phyloP scores from a whole-genome alignment of 148 eudicot species.

The Simmondsia chinensis region DNA sequence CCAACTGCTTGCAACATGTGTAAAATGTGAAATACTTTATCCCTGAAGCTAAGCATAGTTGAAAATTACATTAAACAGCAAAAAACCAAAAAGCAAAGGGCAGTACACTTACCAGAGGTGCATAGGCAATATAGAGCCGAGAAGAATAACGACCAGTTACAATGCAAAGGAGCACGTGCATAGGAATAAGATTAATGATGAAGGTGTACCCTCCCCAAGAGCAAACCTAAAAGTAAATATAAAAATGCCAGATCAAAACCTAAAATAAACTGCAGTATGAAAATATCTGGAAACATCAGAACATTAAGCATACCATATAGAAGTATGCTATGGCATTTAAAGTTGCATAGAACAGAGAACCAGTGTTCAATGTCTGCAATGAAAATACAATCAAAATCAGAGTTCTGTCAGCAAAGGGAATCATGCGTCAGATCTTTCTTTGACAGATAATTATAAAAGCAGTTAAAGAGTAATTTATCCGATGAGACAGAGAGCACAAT shows the following conservation, averaged over 20 bases:
- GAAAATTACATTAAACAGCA: no score
- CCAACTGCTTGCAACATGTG: no score
- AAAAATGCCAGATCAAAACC: neutral
- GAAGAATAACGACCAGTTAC: slow-evolving; percentile 93
- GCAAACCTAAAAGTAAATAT: slow-evolving; percentile 55
- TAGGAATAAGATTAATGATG: slow-evolving; percentile 90
- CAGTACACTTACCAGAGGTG: slow-evolving; percentile 65
- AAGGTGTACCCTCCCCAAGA: slow-evolving; percentile 99
- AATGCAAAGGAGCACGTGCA: slow-evolving; percentile 93
- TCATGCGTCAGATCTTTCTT: neutral
- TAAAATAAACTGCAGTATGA: slow-evolving; percentile 6
- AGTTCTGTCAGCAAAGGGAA: slow-evolving; percentile 3
- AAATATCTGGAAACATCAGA: neutral
- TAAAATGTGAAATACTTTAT: no score
- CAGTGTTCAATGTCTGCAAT: slow-evolving; percentile 90
- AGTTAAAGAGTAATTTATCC: no score
- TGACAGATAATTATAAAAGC: no score
- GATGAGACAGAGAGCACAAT: neutral
- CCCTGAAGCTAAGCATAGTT: no score
- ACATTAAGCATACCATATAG: slow-evolving; percentile 59
- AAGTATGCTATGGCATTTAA: slow-evolving; percentile 81
- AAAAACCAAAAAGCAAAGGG: no score
- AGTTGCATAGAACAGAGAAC: slow-evolving; percentile 90
- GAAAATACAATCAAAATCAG: slow-evolving; percentile 9
- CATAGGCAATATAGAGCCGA: slow-evolving; percentile 86